Conservation (phyloP, 2,329 filamentous ascomycete genomes). For the Colletotrichum falcatum region DNA sequence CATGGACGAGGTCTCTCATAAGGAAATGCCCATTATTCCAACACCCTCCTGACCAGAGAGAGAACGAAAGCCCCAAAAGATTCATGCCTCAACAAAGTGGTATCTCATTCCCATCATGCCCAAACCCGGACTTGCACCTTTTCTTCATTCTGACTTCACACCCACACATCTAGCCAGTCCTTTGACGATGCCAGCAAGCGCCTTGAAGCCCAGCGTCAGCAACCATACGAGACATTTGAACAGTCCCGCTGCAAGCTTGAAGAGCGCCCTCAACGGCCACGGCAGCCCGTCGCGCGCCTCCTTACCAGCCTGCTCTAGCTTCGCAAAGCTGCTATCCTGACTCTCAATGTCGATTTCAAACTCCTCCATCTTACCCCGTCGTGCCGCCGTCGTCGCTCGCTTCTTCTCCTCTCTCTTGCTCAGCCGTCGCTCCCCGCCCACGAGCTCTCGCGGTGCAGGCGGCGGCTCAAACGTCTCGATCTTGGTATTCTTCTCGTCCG, state of each 20-base stretch:
- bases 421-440: conserved; percentile 45
- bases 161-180: conserved; percentile 64
- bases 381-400: conserved; percentile 37
- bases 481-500: conserved; percentile 64
- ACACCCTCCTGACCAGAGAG: conserved; percentile 10
- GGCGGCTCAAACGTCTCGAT: conserved; percentile 71
- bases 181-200: conserved; percentile 62
- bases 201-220: conserved; percentile 67
- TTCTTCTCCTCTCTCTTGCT: conserved; percentile 46
- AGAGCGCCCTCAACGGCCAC: conserved; percentile 59
- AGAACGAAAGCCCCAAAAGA: conserved; percentile 8
- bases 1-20: conserved; percentile 26
- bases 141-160: conserved; percentile 35
- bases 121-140: conserved; percentile 9
- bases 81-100: conserved; percentile 32
- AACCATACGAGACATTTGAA: conserved; percentile 71
- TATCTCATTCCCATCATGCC: conserved; percentile 29
- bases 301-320: conserved; percentile 51
- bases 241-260: conserved; percentile 63
- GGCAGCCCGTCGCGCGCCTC: conserved; percentile 63
- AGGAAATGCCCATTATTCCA: conserved; percentile 28
- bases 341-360: conserved; percentile 74
- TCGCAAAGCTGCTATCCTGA: conserved; percentile 62
- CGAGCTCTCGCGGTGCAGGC: conserved; percentile 51
- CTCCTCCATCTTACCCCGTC: conserved; percentile 62